These are phyloP conservation scores for Postia placenta DNA, from an alignment of 768 basidiomycete species.

Conservation along the genomic window DNA sequence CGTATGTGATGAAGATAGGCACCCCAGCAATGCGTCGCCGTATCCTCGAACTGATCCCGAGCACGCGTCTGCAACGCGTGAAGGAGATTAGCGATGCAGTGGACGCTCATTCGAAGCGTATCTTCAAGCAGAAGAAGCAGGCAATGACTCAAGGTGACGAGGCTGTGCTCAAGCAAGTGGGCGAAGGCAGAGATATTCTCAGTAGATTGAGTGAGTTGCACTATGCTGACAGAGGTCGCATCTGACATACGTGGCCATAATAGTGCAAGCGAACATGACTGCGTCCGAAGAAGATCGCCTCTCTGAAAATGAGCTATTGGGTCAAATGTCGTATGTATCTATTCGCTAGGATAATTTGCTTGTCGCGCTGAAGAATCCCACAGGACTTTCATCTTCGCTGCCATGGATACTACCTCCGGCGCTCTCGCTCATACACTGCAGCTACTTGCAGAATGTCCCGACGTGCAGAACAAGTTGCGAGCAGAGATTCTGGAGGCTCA, in stretches of 20 bases:
- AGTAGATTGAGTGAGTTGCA: conserved; percentile 41
- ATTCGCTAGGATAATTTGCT: conserved; percentile 13
- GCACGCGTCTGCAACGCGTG: conserved; percentile 33
- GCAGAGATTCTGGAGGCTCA: conserved; percentile 14
- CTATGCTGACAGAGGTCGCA: no score
- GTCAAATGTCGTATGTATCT: conserved; percentile 14
- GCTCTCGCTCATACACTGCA: conserved; percentile 14
- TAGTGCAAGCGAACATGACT: conserved; percentile 18
- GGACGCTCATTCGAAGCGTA: conserved; percentile 34
- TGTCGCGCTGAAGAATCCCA: conserved; percentile 19
- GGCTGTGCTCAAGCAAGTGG: conserved; percentile 18
- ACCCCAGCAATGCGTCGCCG: conserved; percentile 36
- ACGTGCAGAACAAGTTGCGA: conserved; percentile 30
- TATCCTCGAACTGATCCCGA: conserved; percentile 36
- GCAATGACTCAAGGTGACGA: conserved; percentile 22
- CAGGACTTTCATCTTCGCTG: no score
- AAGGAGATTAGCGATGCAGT: conserved; percentile 44
- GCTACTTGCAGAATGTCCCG: conserved; percentile 21
- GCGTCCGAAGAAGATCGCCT: conserved; percentile 9
- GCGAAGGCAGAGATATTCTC: conserved; percentile 41
- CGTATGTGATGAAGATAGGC: conserved; percentile 36
- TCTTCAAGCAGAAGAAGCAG: conserved; percentile 33
- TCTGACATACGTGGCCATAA: no score
- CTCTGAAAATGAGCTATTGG: conserved; percentile 17
- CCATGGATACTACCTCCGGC: no score